These are phyloP conservation scores for Hygrocybe punicea DNA, from an alignment of 768 basidiomycete species.

Conservation along the genomic window DNA sequence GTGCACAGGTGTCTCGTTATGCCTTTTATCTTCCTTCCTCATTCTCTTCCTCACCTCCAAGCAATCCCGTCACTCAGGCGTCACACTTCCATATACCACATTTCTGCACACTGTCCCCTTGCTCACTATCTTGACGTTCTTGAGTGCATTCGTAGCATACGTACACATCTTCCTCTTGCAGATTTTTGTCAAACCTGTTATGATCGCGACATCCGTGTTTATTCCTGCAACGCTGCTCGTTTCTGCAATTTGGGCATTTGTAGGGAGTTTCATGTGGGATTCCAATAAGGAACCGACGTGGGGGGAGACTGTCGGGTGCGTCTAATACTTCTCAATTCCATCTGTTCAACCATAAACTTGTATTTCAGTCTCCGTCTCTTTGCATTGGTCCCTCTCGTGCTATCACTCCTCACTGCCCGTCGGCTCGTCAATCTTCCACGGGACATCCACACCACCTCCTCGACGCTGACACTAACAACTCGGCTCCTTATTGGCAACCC, in stretches of 20 bases:
- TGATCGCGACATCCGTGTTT: conserved; percentile 72
- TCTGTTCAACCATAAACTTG: background rate
- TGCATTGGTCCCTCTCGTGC: conserved; percentile 65
- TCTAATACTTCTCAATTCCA: conserved; percentile 2
- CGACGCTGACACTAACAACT: conserved; percentile 57
- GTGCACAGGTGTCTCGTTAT: conserved; percentile 55
- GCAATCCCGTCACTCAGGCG: conserved; percentile 37
- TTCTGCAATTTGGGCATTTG: conserved; percentile 77
- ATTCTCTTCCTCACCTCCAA: conserved; percentile 57
- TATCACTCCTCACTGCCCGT: conserved; percentile 68
- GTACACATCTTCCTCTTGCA: conserved; percentile 71
- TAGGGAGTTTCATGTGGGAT: conserved; percentile 70
- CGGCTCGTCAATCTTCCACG: conserved; percentile 69
- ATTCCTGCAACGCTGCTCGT: conserved; percentile 71
- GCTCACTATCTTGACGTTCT: conserved; percentile 65
- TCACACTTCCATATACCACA: conserved; percentile 59
- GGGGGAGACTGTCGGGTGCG: conserved; percentile 80
- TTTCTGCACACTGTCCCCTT: conserved; percentile 76
- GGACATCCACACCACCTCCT: conserved; percentile 63
- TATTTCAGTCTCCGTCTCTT: conserved; percentile 66
- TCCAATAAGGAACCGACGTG: conserved; percentile 58
- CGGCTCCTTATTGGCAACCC: conserved; percentile 68
- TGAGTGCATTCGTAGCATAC: conserved; percentile 71
- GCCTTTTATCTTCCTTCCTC: conserved; percentile 60
- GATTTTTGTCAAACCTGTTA: conserved; percentile 79